Percentiles rank a stretch among this genome's conserved stretches.
Evolutionary conservation across 352 stramenopile genomes (phyloP).

Genomic region (Globisporangium ultimum): DNA sequence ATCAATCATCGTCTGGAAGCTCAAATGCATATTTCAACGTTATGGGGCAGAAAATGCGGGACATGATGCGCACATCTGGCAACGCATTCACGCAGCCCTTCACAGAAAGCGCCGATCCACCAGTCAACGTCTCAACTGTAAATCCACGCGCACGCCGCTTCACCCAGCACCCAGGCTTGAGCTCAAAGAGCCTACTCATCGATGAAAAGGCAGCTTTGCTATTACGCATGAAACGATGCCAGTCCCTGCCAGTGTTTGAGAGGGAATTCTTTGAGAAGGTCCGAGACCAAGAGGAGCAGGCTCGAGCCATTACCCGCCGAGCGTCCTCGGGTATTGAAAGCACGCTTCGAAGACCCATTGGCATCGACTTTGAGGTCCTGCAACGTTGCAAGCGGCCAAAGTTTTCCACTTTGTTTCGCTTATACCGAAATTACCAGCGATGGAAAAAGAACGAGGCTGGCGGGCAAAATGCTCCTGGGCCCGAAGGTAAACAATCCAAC

Average conservation of each 20-base stretch:
- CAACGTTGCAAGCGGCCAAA: slow-evolving; percentile 45
- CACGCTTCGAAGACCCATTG: slow-evolving; percentile 16
- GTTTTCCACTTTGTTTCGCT: slow-evolving; percentile 32
- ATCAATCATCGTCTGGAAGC: background rate
- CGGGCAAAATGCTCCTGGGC: background rate
- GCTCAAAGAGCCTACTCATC: background rate
- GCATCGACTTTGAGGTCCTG: slow-evolving; percentile 60
- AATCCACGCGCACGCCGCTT: slow-evolving; percentile 6
- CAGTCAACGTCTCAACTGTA: background rate
- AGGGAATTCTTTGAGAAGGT: slow-evolving; percentile 32
- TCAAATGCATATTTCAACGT: no score
- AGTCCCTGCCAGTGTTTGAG: slow-evolving; percentile 47
- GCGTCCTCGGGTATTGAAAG: slow-evolving; percentile 21
- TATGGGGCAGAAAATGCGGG: background rate
- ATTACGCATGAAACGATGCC: slow-evolving; percentile 33
- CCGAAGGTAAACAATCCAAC: background rate
- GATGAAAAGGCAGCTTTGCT: background rate
- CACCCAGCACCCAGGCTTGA: background rate
- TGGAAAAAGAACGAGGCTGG: slow-evolving; percentile 22
- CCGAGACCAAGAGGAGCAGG: slow-evolving; percentile 22
- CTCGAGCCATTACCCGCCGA: background rate
- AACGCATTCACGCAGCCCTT: background rate
- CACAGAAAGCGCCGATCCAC: background rate
- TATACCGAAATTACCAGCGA: slow-evolving; percentile 37
- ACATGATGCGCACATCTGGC: background rate